Evolutionary conservation across 2,329 filamentous ascomycete species (phyloP).

Genomic region (Xylaria sp.): DNA sequence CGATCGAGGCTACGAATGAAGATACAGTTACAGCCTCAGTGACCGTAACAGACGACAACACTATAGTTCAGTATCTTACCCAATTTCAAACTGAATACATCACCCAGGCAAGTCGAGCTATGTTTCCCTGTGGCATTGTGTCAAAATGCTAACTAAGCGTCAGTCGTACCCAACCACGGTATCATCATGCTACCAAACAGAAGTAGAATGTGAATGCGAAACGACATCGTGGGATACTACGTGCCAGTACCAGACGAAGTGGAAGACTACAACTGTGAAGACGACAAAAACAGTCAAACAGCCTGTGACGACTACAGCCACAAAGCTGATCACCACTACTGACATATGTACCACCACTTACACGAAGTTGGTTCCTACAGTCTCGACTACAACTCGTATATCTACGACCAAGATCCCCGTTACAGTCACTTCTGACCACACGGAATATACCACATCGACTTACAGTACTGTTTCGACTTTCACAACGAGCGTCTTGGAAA

Average conservation of each 20-base stretch:
- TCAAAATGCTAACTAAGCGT: slow-evolving; percentile 7
- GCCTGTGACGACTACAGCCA: slow-evolving; percentile 11
- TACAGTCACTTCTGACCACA: slow-evolving; percentile 26
- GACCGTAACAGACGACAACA: slow-evolving; percentile 19
- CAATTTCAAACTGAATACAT: slow-evolving; percentile 4
- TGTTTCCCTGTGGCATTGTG: neutral
- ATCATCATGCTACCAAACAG: slow-evolving; percentile 3
- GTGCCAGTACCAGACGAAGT: neutral
- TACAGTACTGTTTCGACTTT: slow-evolving; percentile 26
- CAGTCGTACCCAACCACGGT: slow-evolving; percentile 17
- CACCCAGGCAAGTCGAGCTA: slow-evolving; percentile 11
- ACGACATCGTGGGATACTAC: slow-evolving; percentile 3
- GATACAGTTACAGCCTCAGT: slow-evolving; percentile 8
- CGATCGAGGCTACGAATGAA: slow-evolving; percentile 6
- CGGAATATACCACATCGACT: slow-evolving; percentile 27
- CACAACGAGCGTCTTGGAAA: slow-evolving; percentile 24
- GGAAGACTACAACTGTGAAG: slow-evolving; percentile 7
- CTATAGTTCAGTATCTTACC: slow-evolving; percentile 8
- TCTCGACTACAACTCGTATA: slow-evolving; percentile 25
- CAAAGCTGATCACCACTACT: slow-evolving; percentile 18
- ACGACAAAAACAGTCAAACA: slow-evolving; percentile 7
- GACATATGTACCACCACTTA: slow-evolving; percentile 26
- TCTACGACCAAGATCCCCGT: slow-evolving; percentile 29
- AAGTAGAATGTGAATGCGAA: neutral
- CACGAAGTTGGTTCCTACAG: slow-evolving; percentile 27